Conservation (phyloP, 106 monocot species). For the Phalaenopsis equestris region DNA sequence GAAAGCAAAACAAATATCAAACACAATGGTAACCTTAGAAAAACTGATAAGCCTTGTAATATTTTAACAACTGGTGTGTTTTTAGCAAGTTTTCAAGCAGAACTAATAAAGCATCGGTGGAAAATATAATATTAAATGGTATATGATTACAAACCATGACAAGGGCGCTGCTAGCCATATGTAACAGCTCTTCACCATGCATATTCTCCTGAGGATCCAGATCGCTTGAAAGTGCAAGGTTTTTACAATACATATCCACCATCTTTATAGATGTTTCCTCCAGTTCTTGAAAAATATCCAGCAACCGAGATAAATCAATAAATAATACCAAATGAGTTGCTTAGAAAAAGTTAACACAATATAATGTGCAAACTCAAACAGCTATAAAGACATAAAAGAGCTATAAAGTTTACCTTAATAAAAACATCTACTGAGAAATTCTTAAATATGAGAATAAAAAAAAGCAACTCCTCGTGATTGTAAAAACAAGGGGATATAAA, state of each 20-base stretch:
- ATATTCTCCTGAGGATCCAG: conserved; percentile 89
- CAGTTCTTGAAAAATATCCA: conserved; percentile 39
- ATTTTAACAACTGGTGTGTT: background rate
- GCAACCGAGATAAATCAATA: background rate
- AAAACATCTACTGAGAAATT: background rate
- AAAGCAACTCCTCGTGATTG: background rate
- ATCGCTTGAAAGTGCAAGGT: conserved; percentile 70
- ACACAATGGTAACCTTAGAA: no score
- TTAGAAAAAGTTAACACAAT: background rate
- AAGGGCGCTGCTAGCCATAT: conserved; percentile 66
- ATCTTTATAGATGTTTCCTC: conserved; percentile 39
- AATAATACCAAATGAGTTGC: background rate
- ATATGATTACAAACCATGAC: conserved; percentile 45
- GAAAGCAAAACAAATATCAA: background rate
- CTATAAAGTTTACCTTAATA: background rate
- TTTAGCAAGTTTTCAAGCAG: background rate
- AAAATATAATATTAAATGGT: background rate
- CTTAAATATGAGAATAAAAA: background rate
- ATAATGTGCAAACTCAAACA: background rate
- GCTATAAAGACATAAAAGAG: background rate
- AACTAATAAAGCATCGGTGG: background rate
- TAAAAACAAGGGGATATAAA: no score
- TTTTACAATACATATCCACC: conserved; percentile 67
- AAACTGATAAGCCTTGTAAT: background rate
- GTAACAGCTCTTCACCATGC: conserved; percentile 85